Evolutionary conservation across 2,329 filamentous ascomycete species (phyloP).

Genomic region (Sclerotiophoma versabilis): DNA sequence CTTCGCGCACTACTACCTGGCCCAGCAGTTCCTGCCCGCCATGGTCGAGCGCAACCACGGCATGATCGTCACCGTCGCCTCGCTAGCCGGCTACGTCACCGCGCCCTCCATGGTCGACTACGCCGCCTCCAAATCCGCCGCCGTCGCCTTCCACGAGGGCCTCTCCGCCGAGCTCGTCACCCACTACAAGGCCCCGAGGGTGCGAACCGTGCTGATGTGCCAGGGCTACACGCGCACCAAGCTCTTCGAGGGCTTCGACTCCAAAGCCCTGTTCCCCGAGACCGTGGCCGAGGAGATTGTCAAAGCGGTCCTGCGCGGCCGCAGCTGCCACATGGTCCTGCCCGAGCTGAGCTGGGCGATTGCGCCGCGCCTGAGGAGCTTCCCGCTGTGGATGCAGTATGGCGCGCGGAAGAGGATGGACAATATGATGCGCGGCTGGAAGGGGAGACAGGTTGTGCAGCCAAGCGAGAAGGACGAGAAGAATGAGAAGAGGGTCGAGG

Average conservation of each 20-base stretch:
- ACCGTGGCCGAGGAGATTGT: constrained; percentile 71
- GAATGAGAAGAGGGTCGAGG: constrained; percentile 30
- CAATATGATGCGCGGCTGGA: constrained; percentile 46
- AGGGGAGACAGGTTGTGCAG: constrained; percentile 49
- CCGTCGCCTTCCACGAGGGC: constrained; percentile 72
- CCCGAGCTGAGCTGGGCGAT: constrained; percentile 54
- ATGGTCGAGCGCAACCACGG: constrained; percentile 72
- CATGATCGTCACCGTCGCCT: constrained; percentile 75
- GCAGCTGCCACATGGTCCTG: constrained; percentile 64
- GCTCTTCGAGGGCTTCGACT: constrained; percentile 65
- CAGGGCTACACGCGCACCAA: constrained; percentile 68
- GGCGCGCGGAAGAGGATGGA: constrained; percentile 54
- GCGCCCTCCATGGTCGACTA: constrained; percentile 74
- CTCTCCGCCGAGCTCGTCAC: constrained; percentile 52
- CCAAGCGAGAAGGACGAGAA: constrained; percentile 38
- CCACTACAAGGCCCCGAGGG: constrained; percentile 67
- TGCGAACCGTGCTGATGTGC: constrained; percentile 71
- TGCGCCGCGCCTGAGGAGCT: constrained; percentile 52
- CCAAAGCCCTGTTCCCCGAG: constrained; percentile 63
- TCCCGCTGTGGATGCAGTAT: constrained; percentile 71
- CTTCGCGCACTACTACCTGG: constrained; percentile 71
- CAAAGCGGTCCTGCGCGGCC: constrained; percentile 64
- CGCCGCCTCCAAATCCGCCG: constrained; percentile 69
- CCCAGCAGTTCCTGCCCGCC: constrained; percentile 70
- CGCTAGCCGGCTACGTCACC: constrained; percentile 66